Conservation (phyloP, 1,139 yeast genomes). For the Blastobotrys malaysiensis region DNA sequence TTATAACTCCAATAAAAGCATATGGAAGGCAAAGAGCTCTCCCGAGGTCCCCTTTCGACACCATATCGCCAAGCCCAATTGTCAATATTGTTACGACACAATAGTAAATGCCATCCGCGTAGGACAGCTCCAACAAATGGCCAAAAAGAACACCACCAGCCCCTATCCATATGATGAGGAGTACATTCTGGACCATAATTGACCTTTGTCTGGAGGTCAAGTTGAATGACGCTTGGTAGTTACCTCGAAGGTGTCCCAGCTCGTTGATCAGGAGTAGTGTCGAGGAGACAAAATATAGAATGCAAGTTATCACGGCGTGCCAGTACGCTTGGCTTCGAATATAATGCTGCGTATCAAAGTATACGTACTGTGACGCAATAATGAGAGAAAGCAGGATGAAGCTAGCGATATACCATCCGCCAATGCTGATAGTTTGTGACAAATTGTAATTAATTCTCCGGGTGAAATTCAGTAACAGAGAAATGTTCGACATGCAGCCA, state of each 20-base stretch:
- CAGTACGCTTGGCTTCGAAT: conserved; percentile 60
- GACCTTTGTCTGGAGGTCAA: conserved; percentile 61
- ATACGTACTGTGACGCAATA: conserved; percentile 32
- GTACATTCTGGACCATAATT: conserved; percentile 62
- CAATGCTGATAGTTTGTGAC: conserved; percentile 57
- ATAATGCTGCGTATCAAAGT: conserved; percentile 19
- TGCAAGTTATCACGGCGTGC: conserved; percentile 64
- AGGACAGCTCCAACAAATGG: conserved; percentile 39
- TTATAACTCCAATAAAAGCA: conserved; percentile 62
- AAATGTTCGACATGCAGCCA: conserved; percentile 62
- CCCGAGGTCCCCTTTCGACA: conserved; percentile 48
- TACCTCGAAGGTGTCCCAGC: conserved; percentile 50
- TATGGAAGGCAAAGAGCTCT: conserved; percentile 56
- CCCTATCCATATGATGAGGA: conserved; percentile 63
- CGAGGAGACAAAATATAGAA: conserved; percentile 54
- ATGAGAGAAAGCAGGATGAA: conserved; percentile 47
- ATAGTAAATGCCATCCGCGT: conserved; percentile 63
- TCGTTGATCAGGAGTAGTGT: conserved; percentile 51
- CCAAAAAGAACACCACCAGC: conserved; percentile 61
- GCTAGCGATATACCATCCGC: conserved; percentile 59
- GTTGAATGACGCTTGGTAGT: conserved; percentile 66
- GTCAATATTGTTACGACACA: conserved; percentile 70
- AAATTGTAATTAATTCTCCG: conserved; percentile 49
- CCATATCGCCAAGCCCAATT: conserved; percentile 72
- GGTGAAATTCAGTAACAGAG: conserved; percentile 62